A percentile compares a stretch with the other conserved stretches of the same genome.
phyloP scores from a whole-genome alignment of 129 eudicot genomes.

The Chrysanthemum seticuspe region DNA sequence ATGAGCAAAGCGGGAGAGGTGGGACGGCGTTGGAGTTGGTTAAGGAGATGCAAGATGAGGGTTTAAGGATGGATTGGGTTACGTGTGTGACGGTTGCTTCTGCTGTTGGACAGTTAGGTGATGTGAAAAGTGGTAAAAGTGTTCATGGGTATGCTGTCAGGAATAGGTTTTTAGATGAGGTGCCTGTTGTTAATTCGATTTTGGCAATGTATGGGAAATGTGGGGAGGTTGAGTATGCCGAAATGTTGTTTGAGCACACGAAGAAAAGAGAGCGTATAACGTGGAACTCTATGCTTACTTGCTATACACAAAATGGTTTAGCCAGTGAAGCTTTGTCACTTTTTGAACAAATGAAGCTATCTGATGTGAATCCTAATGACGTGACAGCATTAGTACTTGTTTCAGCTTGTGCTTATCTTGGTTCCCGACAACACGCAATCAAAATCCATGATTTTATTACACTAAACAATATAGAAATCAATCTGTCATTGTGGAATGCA shows the following conservation, averaged over 20 bases:
- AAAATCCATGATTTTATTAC: slow-evolving; percentile 29
- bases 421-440: slow-evolving; percentile 25
- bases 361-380: slow-evolving; percentile 28
- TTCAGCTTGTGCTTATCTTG: slow-evolving; percentile 36
- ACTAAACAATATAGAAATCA: slow-evolving; percentile 27
- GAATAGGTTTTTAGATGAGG: slow-evolving; percentile 24
- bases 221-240: slow-evolving; percentile 37
- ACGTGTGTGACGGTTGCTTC: slow-evolving; percentile 43
- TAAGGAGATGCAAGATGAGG: slow-evolving; percentile 40
- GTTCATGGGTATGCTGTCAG: slow-evolving; percentile 43
- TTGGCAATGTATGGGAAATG: slow-evolving; percentile 48
- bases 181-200: slow-evolving; percentile 42
- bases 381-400: slow-evolving; percentile 38
- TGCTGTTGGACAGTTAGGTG: slow-evolving; percentile 39
- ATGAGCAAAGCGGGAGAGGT: slow-evolving; percentile 35
- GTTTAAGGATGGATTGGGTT: slow-evolving; percentile 37
- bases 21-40: slow-evolving; percentile 39
- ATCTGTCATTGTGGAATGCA: slow-evolving; percentile 39
- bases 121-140: slow-evolving; percentile 9
- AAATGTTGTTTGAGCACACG: slow-evolving; percentile 20
- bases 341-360: slow-evolving; percentile 34
- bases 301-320: slow-evolving; percentile 28
- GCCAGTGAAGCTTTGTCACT: slow-evolving; percentile 49
- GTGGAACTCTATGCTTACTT: slow-evolving; percentile 41
- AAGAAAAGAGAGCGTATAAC: slow-evolving; percentile 24